phyloP scores from a whole-genome alignment of 2,329 filamentous ascomycete genomes.

The Dendrostoma leiphaemia region DNA sequence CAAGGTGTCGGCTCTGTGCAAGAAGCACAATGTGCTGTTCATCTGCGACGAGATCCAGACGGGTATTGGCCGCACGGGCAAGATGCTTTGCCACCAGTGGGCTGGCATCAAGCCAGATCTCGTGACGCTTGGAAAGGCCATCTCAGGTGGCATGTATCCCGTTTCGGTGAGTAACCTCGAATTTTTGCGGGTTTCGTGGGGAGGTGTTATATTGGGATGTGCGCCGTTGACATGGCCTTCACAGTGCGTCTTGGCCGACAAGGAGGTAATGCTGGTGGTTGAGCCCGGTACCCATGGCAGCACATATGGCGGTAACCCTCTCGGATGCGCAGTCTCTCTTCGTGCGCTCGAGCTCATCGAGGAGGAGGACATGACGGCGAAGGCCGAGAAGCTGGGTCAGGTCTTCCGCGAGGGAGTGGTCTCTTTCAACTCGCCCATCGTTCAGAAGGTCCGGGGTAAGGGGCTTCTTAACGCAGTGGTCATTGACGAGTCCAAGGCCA shows the following conservation, averaged over 20 bases:
- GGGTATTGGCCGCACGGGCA: constrained; percentile 90
- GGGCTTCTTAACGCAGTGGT: constrained; percentile 93
- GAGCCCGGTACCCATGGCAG: constrained; percentile 97
- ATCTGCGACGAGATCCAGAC: constrained; percentile 99
- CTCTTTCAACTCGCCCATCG: constrained; percentile 75
- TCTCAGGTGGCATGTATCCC: constrained; percentile 98
- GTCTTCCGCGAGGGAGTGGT: constrained; percentile 78
- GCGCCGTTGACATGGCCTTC: not conserved
- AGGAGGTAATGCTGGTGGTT: constrained; percentile 91
- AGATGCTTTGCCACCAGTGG: constrained; percentile 93
- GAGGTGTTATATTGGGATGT: not conserved
- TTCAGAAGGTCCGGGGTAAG: constrained; percentile 83
- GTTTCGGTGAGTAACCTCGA: constrained; percentile 43
- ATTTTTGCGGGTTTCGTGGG: not conserved
- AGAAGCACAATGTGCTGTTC: constrained; percentile 90
- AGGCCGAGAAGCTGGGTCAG: constrained; percentile 76
- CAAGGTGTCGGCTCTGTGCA: constrained; percentile 80
- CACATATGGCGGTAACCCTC: constrained; percentile 96
- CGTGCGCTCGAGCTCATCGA: constrained; percentile 90
- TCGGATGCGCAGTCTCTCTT: constrained; percentile 94
- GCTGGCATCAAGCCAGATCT: constrained; percentile 92
- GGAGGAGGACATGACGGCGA: constrained; percentile 84
- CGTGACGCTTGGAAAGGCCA: constrained; percentile 93
- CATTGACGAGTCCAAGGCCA: constrained; percentile 85
- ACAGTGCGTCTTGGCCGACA: constrained; percentile 74